Evolutionary conservation across 2,329 filamentous ascomycete genomes (phyloP).

Genomic region (Colletotrichum costaricense): DNA sequence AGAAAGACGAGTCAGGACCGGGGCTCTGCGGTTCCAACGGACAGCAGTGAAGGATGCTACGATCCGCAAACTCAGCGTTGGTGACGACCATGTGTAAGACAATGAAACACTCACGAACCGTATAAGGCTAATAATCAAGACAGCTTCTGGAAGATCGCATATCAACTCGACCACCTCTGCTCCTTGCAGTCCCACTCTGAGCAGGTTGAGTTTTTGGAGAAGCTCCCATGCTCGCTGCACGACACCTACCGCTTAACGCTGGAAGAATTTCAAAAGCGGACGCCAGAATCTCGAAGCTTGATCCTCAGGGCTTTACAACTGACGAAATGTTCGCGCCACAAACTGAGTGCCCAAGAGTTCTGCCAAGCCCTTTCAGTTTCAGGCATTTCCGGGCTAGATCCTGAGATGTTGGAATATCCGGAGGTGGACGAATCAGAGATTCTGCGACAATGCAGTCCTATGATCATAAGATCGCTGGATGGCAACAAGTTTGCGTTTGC

Average conservation of each 20-base stretch:
- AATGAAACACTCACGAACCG: neutral
- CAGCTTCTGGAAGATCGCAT: neutral
- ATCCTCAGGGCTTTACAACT: neutral
- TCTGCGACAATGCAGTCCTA: neutral
- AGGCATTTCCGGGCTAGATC: neutral
- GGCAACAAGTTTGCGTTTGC: neutral
- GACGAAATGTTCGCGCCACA: too few species aligned
- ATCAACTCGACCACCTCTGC: neutral
- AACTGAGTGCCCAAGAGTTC: neutral
- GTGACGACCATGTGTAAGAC: neutral
- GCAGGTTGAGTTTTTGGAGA: neutral
- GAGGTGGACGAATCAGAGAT: constrained; percentile 17
- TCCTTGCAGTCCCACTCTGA: neutral
- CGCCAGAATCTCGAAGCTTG: neutral
- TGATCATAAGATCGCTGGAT: neutral
- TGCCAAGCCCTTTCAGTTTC: constrained; percentile 15
- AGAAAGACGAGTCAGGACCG: neutral
- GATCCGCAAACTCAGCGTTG: neutral
- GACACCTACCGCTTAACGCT: neutral
- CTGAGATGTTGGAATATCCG: neutral
- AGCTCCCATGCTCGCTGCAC: neutral
- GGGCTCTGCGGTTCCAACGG: neutral
- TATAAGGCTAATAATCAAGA: neutral
- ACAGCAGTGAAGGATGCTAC: neutral
- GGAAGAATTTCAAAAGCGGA: neutral